Conservation (phyloP, 768 basidiomycete species). For the Lyophyllum shimeji region DNA sequence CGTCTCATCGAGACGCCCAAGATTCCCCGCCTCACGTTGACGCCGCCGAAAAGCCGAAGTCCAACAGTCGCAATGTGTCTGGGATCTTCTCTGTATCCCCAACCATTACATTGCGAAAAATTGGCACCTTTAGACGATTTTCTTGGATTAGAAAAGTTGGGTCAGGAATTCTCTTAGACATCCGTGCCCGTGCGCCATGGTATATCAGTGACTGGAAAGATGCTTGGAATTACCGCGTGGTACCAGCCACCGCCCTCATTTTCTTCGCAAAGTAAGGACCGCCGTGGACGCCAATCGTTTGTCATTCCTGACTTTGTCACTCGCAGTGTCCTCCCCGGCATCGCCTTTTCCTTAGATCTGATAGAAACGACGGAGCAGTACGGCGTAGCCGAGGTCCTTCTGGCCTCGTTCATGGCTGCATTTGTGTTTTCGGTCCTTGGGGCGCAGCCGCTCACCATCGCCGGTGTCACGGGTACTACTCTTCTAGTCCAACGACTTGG, state of each 20-base stretch:
- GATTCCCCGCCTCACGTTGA: neutral
- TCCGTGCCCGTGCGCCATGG: conserved; percentile 71
- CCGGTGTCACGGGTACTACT: conserved; percentile 77
- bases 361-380: conserved; percentile 91
- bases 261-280: conserved; percentile 76
- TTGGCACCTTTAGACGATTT: conserved; percentile 7
- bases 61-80: neutral
- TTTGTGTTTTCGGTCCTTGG: conserved; percentile 86
- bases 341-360: conserved; percentile 89
- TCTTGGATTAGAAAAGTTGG: conserved; percentile 39
- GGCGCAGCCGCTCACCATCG: conserved; percentile 89
- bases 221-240: conserved; percentile 88
- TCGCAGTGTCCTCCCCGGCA: conserved; percentile 77
- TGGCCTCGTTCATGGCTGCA: conserved; percentile 86
- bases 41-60: neutral
- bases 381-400: conserved; percentile 83
- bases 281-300: neutral
- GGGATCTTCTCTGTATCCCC: conserved; percentile 9
- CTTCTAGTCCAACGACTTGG: neutral
- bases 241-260: conserved; percentile 84
- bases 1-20: neutral
- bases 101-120: conserved; percentile 12
- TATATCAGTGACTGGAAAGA: conserved; percentile 89
- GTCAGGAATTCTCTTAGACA: conserved; percentile 68
- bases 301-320: neutral